Percentiles rank a stretch among this genome's conserved stretches.
These are phyloP conservation scores for Aegilops umbellulata DNA, from an alignment of 176 grass and related monocot species.

Conservation along the genomic window DNA sequence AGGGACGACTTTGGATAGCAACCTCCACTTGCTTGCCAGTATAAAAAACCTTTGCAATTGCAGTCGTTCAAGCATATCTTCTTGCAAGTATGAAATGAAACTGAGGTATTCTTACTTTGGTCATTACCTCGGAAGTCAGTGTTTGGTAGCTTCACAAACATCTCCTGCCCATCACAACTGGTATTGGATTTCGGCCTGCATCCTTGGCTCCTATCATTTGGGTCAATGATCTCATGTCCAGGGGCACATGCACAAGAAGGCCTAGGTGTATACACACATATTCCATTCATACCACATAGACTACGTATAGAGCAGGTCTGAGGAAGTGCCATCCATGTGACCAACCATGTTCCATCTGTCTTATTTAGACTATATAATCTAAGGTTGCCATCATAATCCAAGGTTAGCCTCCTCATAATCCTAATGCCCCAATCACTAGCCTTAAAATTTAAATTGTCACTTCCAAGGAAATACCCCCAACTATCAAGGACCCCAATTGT, in stretches of 20 bases:
- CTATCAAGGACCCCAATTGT: conserved; percentile 19
- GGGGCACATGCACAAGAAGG: conserved; percentile 46
- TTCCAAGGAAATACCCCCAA: conserved; percentile 29
- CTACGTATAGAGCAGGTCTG: conserved; percentile 29
- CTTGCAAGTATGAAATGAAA: conserved; percentile 18
- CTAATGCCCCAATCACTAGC: conserved; percentile 38
- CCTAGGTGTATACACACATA: conserved; percentile 45
- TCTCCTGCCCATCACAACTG: neutral
- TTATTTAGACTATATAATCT: conserved; percentile 39
- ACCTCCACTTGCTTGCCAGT: conserved; percentile 38
- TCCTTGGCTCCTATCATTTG: conserved; percentile 51
- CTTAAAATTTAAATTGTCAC: conserved; percentile 30
- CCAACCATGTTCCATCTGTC: conserved; percentile 22
- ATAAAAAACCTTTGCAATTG: conserved; percentile 30
- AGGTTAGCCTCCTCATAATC: conserved; percentile 36
- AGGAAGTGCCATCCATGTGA: conserved; percentile 59
- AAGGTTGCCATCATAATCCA: conserved; percentile 56
- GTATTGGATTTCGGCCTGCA: conserved; percentile 32
- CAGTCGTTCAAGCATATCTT: conserved; percentile 35
- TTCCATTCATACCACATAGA: conserved; percentile 57
- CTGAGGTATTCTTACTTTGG: neutral
- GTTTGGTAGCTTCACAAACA: conserved; percentile 32
- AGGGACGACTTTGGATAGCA: conserved; percentile 36
- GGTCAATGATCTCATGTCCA: conserved; percentile 35
- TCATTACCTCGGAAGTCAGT: conserved; percentile 33